Evolutionary conservation across 2,329 filamentous ascomycete genomes (phyloP), one percentile per base, ranked within the genome.

Genomic region (Paecilomyces sp.): DNA sequence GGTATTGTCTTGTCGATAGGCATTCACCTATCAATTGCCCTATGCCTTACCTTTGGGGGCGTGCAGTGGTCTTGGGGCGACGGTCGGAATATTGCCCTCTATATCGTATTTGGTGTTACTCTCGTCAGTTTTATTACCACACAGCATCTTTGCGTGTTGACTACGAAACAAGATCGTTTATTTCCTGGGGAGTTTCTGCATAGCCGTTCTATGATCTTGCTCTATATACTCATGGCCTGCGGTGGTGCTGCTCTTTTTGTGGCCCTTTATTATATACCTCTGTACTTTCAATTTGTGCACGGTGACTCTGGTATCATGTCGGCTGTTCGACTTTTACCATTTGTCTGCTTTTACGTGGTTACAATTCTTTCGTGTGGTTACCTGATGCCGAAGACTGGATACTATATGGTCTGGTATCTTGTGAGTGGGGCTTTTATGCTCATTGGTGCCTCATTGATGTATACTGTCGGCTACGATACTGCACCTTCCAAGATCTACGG

Each of bases 21-120:
- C 0, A 72, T 72, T 18, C 74, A 76, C 50, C 65, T 74, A 1
- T 68, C 68, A 8, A 64, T 80, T 51, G 71, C 80, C 22, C 74
- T 85, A 68, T 80, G 76, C 8, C 75, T 84, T 60, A 75, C 73
- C 57, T 81, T 83, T 55, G 82, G 80, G 4, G 83, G 83, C 1
- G 67, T 70, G 0, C 41, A 76, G 3, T 85, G 78, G 58, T 64
- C 72, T 0, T 86, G 83, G 82, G 66, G 71, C 51, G 75, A 71
- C 4, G 72, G 73, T 0, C 67, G 72, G 0, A 74, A 77, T 9
- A 82, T 85, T 55, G 74, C 74, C 1, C 71, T 80, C 7, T 83
- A 82, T 64, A 72, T 80, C 15, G 67, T 81, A 1, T 79, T 78
- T 15, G 80, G 71, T 1, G 70, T 81, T 0, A 65, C 80, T 0